Conservation (phyloP, 768 basidiomycete genomes). For the Leccinum fibrillosum region DNA sequence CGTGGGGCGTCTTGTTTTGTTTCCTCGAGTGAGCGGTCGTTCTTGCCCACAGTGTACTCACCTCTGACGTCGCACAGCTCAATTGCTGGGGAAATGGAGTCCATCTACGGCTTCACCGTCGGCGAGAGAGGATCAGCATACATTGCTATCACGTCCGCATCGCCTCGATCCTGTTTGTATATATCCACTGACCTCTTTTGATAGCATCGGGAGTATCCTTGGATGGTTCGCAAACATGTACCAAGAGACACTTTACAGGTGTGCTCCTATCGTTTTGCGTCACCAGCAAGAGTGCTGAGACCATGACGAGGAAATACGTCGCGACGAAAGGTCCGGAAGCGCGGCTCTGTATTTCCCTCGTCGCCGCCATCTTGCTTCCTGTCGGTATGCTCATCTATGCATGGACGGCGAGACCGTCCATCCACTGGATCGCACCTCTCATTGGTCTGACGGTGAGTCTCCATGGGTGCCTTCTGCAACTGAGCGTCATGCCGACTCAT, state of each 20-base stretch:
- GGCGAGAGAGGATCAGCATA: conserved; percentile 62
- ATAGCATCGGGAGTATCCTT: conserved; percentile 53
- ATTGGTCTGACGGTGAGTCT: conserved; percentile 25
- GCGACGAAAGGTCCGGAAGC: conserved; percentile 49
- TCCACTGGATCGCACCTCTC: conserved; percentile 56
- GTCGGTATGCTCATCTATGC: conserved; percentile 70
- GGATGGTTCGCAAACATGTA: conserved; percentile 45
- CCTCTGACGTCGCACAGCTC: conserved; percentile 37
- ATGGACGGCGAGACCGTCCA: conserved; percentile 53
- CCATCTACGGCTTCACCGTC: conserved; percentile 55
- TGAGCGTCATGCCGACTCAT: not conserved
- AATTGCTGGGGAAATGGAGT: conserved; percentile 51
- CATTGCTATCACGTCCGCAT: conserved; percentile 49
- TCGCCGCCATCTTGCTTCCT: conserved; percentile 53
- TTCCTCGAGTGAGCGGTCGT: conserved; percentile 50
- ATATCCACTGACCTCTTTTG: not conserved
- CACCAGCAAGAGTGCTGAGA: not conserved
- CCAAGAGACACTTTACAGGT: conserved; percentile 53
- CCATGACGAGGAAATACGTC: conserved; percentile 26
- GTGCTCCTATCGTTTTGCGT: conserved; percentile 9
- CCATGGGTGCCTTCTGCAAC: not conserved
- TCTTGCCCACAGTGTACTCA: not conserved
- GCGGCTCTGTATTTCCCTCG: conserved; percentile 54
- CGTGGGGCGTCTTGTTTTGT: conserved; percentile 74
- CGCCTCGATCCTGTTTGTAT: not conserved